These are phyloP conservation scores for Fusarium coffeatum DNA, from an alignment of 2,329 filamentous ascomycete species.

Conservation along the genomic window DNA sequence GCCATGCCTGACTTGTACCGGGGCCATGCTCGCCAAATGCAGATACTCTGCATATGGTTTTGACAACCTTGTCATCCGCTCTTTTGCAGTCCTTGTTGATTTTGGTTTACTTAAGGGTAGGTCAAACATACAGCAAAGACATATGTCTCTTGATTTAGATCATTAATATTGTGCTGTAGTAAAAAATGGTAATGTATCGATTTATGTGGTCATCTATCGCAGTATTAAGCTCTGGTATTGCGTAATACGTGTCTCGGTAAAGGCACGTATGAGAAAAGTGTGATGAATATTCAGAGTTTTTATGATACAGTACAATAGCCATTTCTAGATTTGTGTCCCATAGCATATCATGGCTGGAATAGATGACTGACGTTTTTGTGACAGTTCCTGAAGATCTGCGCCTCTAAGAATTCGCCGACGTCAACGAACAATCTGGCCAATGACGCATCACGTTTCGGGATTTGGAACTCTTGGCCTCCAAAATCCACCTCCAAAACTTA, in stretches of 20 bases:
- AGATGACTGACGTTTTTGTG: not conserved
- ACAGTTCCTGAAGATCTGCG: slow-evolving; percentile 24
- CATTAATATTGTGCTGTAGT: not conserved
- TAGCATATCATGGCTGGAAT: not conserved
- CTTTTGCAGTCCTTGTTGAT: not conserved
- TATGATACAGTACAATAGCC: not conserved
- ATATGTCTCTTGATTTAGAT: not conserved
- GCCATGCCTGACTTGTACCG: not conserved
- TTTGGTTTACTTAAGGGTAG: not conserved
- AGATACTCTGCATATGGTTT: not conserved
- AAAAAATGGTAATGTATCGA: not conserved
- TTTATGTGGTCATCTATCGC: not conserved
- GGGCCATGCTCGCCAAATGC: slow-evolving; percentile 4
- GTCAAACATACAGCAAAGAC: not conserved
- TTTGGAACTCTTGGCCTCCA: slow-evolving; percentile 32
- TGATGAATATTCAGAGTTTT: not conserved
- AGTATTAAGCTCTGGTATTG: not conserved
- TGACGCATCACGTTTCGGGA: slow-evolving; percentile 41
- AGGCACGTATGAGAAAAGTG: not conserved
- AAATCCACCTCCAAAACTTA: slow-evolving; percentile 18
- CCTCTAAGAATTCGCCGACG: slow-evolving; percentile 15
- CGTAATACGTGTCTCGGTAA: not conserved
- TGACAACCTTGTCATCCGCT: not conserved
- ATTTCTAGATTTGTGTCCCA: not conserved
- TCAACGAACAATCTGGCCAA: slow-evolving; percentile 34